These are phyloP conservation scores for Nicotiana paniculata DNA, from an alignment of 257 asterid genomes.

Conservation along the genomic window DNA sequence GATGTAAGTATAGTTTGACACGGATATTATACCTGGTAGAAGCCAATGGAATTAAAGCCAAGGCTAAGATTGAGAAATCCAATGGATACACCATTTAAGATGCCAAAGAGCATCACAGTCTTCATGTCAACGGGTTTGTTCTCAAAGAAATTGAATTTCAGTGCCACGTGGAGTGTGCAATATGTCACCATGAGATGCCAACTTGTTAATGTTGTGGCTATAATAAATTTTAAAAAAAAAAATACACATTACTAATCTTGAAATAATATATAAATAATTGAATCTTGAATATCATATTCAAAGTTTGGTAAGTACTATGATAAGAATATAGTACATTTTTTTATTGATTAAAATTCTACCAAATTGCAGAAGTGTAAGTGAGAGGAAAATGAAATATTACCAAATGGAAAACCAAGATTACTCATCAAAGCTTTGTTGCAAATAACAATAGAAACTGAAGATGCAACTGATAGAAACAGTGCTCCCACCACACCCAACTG, in stretches of 20 bases:
- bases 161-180: slow-evolving; percentile 75
- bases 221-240: neutral
- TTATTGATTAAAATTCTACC: neutral
- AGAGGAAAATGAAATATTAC: slow-evolving; percentile 24
- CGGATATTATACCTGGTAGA: slow-evolving; percentile 57
- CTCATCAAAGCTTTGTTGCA: slow-evolving; percentile 93
- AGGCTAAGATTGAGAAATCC: slow-evolving; percentile 87
- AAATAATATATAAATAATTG: neutral
- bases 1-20: neutral
- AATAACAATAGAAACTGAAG: slow-evolving; percentile 85
- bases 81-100: slow-evolving; percentile 76
- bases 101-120: slow-evolving; percentile 59
- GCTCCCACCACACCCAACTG: slow-evolving; percentile 85
- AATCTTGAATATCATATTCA: neutral
- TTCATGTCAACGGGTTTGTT: slow-evolving; percentile 67
- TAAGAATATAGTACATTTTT: neutral
- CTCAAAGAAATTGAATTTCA: slow-evolving; percentile 65
- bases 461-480: slow-evolving; percentile 73
- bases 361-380: neutral
- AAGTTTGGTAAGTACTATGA: neutral
- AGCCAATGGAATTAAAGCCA: slow-evolving; percentile 90
- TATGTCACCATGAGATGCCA: slow-evolving; percentile 96
- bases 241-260: neutral
- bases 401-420: slow-evolving; percentile 83
- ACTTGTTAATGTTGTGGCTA: slow-evolving; percentile 93